A percentile compares a stretch with the other conserved stretches of the same genome.
phyloP scores from a whole-genome alignment of 2,329 filamentous ascomycete species.

The Aspergillus eucalypticola region DNA sequence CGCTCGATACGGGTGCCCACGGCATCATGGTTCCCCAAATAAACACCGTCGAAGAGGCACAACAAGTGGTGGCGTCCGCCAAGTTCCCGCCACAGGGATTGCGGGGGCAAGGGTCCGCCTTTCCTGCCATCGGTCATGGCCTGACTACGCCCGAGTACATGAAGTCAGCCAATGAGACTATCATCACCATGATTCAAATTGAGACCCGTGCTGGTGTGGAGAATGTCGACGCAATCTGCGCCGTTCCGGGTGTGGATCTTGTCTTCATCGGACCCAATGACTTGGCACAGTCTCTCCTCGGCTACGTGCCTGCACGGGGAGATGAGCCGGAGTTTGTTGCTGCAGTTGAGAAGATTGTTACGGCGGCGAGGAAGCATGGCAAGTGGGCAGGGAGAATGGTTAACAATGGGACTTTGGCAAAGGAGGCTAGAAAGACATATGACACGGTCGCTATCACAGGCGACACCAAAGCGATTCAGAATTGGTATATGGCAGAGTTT shows the following conservation, averaged over 20 bases:
- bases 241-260: constrained; percentile 35
- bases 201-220: constrained; percentile 41
- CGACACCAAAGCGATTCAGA: constrained; percentile 52
- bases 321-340: constrained; percentile 58
- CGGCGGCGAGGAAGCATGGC: constrained; percentile 60
- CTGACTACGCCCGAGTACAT: constrained; percentile 33
- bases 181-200: constrained; percentile 41
- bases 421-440: constrained; percentile 41
- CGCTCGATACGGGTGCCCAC: constrained; percentile 30
- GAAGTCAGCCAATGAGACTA: constrained; percentile 32
- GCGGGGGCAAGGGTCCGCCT: constrained; percentile 30
- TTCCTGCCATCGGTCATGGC: constrained; percentile 34
- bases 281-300: constrained; percentile 54
- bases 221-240: constrained; percentile 43
- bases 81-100: constrained; percentile 32
- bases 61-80: constrained; percentile 9
- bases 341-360: constrained; percentile 60
- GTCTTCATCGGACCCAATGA: constrained; percentile 1
- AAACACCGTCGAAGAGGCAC: constrained; percentile 27
- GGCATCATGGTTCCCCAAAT: constrained; percentile 34
- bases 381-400: constrained; percentile 63
- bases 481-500: constrained; percentile 50
- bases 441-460: constrained; percentile 51
- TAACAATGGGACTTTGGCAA: constrained; percentile 47
- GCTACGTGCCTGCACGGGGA: constrained; percentile 58